These are phyloP conservation scores for Polytrichum formosum DNA, from an alignment of 225 moss, liverwort and hornwort species.

Conservation along the genomic window DNA sequence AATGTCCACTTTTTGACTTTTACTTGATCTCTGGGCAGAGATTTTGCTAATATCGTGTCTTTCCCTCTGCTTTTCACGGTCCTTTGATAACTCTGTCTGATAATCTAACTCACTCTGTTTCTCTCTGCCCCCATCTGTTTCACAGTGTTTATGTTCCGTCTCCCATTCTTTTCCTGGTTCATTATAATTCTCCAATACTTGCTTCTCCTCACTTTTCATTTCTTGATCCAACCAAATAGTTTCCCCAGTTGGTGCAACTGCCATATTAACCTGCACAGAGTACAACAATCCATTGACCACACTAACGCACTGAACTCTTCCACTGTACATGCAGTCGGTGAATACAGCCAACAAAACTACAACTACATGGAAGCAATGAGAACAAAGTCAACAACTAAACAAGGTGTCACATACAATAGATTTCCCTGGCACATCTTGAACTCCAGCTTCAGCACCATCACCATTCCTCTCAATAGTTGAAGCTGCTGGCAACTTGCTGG, in stretches of 20 bases:
- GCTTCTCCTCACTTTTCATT: slow-evolving; percentile 17
- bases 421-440: slow-evolving; percentile 28
- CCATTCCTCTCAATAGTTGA: slow-evolving; percentile 34
- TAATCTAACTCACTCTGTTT: slow-evolving; percentile 34
- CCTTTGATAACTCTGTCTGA: slow-evolving; percentile 36
- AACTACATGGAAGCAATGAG: background rate
- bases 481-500: slow-evolving; percentile 24
- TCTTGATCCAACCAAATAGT: slow-evolving; percentile 30
- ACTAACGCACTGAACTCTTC: background rate
- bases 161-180: slow-evolving; percentile 47
- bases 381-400: background rate
- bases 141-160: slow-evolving; percentile 29
- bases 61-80: slow-evolving; percentile 40
- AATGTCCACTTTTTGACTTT: slow-evolving; percentile 47
- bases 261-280: slow-evolving; percentile 45
- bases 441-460: slow-evolving; percentile 20
- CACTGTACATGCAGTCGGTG: background rate
- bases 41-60: slow-evolving; percentile 42
- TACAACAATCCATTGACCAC: background rate
- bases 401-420: slow-evolving; percentile 34
- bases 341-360: background rate
- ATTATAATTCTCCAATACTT: slow-evolving; percentile 12
- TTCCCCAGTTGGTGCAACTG: slow-evolving; percentile 21
- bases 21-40: slow-evolving; percentile 39
- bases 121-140: slow-evolving; percentile 37